phyloP scores from a whole-genome alignment of 148 eudicot genomes.

The Nepenthes mirabilis region DNA sequence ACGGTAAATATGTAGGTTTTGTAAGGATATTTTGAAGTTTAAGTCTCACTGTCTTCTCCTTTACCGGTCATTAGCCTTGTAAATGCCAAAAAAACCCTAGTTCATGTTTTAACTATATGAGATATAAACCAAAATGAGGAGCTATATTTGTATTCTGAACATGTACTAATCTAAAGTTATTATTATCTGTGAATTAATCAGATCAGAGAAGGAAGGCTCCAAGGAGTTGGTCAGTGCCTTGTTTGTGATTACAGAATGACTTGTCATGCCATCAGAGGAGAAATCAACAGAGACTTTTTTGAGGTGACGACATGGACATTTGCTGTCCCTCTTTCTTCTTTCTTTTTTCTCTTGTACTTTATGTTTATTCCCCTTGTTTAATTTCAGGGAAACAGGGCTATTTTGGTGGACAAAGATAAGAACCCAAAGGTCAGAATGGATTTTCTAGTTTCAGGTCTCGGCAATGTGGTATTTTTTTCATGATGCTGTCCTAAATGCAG shows the following conservation, averaged over 20 bases:
- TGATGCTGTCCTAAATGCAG: too few relatives aligned
- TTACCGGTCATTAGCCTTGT: too few relatives aligned
- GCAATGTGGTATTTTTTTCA: not conserved
- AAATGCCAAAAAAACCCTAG: too few relatives aligned
- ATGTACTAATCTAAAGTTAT: not conserved
- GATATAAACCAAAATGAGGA: too few relatives aligned
- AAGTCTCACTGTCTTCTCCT: too few relatives aligned
- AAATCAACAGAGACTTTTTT: slow-evolving; percentile 66
- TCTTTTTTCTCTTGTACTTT: not conserved
- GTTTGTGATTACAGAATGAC: slow-evolving; percentile 82
- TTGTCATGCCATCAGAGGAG: slow-evolving; percentile 58
- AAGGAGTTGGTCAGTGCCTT: slow-evolving; percentile 85
- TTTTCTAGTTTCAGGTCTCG: not conserved
- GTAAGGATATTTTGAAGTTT: too few relatives aligned
- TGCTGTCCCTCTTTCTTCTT: not conserved
- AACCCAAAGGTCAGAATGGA: slow-evolving; percentile 63
- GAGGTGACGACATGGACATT: slow-evolving; percentile 34
- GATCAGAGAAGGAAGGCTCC: slow-evolving; percentile 94
- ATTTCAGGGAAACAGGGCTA: slow-evolving; percentile 88
- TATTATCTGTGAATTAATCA: slow-evolving; percentile 10
- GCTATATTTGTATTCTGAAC: too few relatives aligned
- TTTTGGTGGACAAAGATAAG: slow-evolving; percentile 69
- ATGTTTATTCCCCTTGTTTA: slow-evolving; percentile 5
- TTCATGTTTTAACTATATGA: too few relatives aligned
- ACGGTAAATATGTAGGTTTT: too few relatives aligned